A percentile compares a stretch with the other conserved stretches of the same genome.
Conservation (phyloP, 768 basidiomycete species). For the Lactarius indigo region DNA sequence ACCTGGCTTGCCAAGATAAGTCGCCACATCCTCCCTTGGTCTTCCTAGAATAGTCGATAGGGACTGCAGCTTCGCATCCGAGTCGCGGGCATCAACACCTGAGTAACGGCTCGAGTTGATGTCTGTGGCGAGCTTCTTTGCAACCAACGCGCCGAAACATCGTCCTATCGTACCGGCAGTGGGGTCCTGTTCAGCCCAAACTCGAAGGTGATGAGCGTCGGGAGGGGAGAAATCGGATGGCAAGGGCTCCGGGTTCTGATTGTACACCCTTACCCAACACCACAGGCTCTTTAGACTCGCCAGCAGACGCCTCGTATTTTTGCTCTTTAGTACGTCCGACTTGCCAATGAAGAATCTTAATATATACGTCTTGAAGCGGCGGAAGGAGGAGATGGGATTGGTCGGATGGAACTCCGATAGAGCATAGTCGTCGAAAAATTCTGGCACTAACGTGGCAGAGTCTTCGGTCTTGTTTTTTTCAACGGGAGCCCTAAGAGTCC, state of each 20-base stretch:
- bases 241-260: not conserved
- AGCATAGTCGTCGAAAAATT: not conserved
- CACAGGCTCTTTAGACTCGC: not conserved
- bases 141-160: not conserved
- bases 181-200: not conserved
- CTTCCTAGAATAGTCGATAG: not conserved
- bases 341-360: not conserved
- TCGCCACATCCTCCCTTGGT: not conserved
- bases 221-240: not conserved
- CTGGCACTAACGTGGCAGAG: not conserved
- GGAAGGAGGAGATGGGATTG: too few relatives aligned
- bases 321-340: too few relatives aligned
- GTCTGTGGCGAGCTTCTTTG: not conserved
- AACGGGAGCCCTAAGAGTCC: not conserved
- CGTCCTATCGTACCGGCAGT: not conserved
- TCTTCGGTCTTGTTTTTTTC: not conserved
- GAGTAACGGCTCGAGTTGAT: too few relatives aligned
- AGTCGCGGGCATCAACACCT: not conserved
- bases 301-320: not conserved
- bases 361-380: too few relatives aligned
- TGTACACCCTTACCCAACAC: not conserved
- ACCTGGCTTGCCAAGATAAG: not conserved
- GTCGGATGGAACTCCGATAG: too few relatives aligned
- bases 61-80: not conserved
- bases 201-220: not conserved